A percentile compares a stretch with the other conserved stretches of the same genome.
phyloP scores from a whole-genome alignment of 2,329 filamentous ascomycete genomes.

The Fusarium chuoi region DNA sequence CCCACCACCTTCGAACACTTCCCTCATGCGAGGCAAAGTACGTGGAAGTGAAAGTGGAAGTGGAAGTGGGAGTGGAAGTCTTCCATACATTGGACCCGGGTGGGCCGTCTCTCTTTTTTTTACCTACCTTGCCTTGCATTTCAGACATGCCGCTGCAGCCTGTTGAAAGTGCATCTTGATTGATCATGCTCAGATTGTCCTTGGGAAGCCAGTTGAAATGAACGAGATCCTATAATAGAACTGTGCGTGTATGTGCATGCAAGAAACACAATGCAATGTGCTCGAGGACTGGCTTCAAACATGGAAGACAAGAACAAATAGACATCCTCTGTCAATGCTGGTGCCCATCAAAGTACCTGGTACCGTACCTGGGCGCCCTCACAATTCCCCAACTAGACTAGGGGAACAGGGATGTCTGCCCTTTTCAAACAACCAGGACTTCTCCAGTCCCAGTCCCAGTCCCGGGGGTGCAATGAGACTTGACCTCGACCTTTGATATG shows the following conservation, averaged over 20 bases:
- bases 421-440: constrained; percentile 29
- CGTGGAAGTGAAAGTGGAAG: background rate
- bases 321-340: constrained; percentile 20
- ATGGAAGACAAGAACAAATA: constrained; percentile 7
- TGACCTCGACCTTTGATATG: constrained; percentile 8
- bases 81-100: constrained; percentile 10
- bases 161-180: constrained; percentile 7
- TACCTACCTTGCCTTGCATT: constrained; percentile 15
- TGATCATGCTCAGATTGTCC: background rate
- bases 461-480: background rate
- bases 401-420: constrained; percentile 31
- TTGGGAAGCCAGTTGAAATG: background rate
- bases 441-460: background rate
- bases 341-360: constrained; percentile 26
- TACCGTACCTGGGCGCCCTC: constrained; percentile 24
- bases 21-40: background rate
- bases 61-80: background rate
- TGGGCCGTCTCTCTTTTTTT: constrained; percentile 3
- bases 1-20: constrained; percentile 18
- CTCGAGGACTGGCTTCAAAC: background rate
- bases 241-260: background rate
- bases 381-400: constrained; percentile 26
- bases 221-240: background rate
- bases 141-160: constrained; percentile 29
- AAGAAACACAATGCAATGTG: constrained; percentile 1